A percentile compares a stretch with the other conserved stretches of the same genome.
Conservation (phyloP, 2,329 filamentous ascomycete genomes). For the Hypoxylon sp. region DNA sequence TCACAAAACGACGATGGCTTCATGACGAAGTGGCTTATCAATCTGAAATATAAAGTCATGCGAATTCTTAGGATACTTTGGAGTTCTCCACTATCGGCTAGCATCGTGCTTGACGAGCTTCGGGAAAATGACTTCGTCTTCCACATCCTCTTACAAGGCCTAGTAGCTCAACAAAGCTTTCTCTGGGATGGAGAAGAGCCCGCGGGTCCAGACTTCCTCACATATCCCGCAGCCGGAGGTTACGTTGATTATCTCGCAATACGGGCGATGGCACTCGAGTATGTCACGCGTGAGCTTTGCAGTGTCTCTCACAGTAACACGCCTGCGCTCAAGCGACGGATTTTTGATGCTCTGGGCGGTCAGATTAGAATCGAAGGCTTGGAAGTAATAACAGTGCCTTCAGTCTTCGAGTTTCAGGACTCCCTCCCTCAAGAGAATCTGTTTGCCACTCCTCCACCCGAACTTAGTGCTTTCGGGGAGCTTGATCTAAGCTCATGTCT, state of each 20-base stretch:
- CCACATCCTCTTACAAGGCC: constrained; percentile 75
- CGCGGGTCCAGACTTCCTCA: constrained; percentile 70
- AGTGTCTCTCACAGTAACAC: constrained; percentile 75
- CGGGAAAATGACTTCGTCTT: constrained; percentile 83
- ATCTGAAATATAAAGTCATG: constrained; percentile 73
- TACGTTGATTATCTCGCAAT: constrained; percentile 81
- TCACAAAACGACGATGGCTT: constrained; percentile 65
- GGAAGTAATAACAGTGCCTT: constrained; percentile 72
- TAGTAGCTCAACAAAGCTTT: constrained; percentile 72
- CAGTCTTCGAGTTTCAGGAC: constrained; percentile 92
- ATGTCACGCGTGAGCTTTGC: constrained; percentile 85
- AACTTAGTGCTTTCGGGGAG: constrained; percentile 68
- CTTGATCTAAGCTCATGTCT: constrained; percentile 73
- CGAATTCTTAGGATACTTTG: constrained; percentile 83
- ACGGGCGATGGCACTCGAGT: constrained; percentile 82
- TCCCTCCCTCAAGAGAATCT: constrained; percentile 70
- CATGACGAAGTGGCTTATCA: constrained; percentile 73
- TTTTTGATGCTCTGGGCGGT: constrained; percentile 80
- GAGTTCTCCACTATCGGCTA: constrained; percentile 80
- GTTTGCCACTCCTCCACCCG: constrained; percentile 62
- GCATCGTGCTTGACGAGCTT: constrained; percentile 79
- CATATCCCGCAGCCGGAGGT: constrained; percentile 71
- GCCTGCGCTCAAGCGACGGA: constrained; percentile 73
- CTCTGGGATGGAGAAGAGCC: constrained; percentile 77
- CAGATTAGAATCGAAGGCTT: constrained; percentile 73